These are phyloP conservation scores for Aspergillus piperis DNA, from an alignment of 2,329 filamentous ascomycete species.

Conservation along the genomic window DNA sequence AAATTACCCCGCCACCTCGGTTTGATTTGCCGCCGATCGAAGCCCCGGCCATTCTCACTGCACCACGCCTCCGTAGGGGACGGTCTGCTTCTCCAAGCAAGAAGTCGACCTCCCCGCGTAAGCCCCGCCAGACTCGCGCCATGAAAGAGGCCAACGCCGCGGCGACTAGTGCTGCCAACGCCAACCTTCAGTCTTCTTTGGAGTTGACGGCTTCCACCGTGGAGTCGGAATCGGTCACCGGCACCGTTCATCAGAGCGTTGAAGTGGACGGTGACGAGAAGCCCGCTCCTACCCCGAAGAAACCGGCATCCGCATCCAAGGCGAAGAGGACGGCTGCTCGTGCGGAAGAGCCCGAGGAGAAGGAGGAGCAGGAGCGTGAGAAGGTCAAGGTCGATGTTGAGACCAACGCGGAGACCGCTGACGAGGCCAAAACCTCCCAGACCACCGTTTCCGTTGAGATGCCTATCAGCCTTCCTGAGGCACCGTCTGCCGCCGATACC, in stretches of 20 bases:
- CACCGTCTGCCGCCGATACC: conserved; percentile 75
- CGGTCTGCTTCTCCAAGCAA: conserved; percentile 62
- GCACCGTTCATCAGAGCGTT: conserved; percentile 29
- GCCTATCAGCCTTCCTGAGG: conserved; percentile 65
- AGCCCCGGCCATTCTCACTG: conserved; percentile 28
- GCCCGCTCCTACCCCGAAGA: conserved; percentile 25
- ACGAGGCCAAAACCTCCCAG: conserved; percentile 66
- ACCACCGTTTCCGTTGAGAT: conserved; percentile 77
- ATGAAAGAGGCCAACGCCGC: conserved; percentile 52
- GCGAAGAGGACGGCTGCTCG: conserved; percentile 24
- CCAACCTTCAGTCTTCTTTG: conserved; percentile 50
- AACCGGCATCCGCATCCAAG: conserved; percentile 20
- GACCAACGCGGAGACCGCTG: conserved; percentile 57
- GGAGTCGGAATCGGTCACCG: conserved; percentile 28
- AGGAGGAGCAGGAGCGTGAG: conserved; percentile 35
- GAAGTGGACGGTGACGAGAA: conserved; percentile 33
- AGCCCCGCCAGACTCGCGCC: conserved; percentile 53
- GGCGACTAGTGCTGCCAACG: conserved; percentile 51
- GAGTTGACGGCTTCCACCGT: conserved; percentile 44
- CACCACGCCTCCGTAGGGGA: conserved; percentile 53
- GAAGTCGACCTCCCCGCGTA: conserved; percentile 54
- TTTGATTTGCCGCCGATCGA: conserved; percentile 63
- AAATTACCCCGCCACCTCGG: conserved; percentile 77
- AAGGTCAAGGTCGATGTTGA: conserved; percentile 71
- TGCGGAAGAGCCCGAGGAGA: conserved; percentile 24